Evolutionary conservation across 2,329 filamentous ascomycete genomes (phyloP).

Genomic region (Gnomoniopsis sp.): DNA sequence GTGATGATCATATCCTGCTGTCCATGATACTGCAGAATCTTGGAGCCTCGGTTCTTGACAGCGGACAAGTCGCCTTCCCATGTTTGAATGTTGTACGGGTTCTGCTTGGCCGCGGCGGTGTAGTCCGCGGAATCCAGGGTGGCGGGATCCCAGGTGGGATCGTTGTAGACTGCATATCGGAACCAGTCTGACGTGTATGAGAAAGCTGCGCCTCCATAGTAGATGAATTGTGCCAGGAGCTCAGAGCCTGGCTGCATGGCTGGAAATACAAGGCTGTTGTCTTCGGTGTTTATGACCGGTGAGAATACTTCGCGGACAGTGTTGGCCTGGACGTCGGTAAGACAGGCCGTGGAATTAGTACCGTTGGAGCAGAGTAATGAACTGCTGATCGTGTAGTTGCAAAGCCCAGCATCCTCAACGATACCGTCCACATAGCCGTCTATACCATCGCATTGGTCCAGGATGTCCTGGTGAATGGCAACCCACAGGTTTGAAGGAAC

Average conservation of each 20-base stretch:
- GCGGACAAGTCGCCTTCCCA: constrained; percentile 23
- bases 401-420: constrained; percentile 42
- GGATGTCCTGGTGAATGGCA: constrained; percentile 39
- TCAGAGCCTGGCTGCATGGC: constrained; percentile 48
- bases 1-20: constrained; percentile 40
- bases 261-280: constrained; percentile 46
- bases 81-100: constrained; percentile 24
- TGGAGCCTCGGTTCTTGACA: constrained; percentile 20
- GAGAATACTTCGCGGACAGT: constrained; percentile 14
- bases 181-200: constrained; percentile 44
- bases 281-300: constrained; percentile 24
- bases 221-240: constrained; percentile 32
- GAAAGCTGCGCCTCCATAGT: constrained; percentile 38
- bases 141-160: constrained; percentile 38
- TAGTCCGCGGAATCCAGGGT: constrained; percentile 36
- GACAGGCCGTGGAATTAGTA: constrained; percentile 24
- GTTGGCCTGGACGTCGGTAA: constrained; percentile 31
- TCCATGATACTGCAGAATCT: constrained; percentile 45
- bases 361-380: constrained; percentile 21
- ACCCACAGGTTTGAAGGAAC: constrained; percentile 33
- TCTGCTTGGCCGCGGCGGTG: constrained; percentile 15
- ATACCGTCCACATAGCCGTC: constrained; percentile 50
- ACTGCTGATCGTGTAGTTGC: constrained; percentile 36
- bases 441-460: constrained; percentile 46
- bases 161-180: constrained; percentile 44